These are phyloP conservation scores for Micromonas pusilla DNA, from an alignment of 139 green algal species.

Conservation along the genomic window DNA sequence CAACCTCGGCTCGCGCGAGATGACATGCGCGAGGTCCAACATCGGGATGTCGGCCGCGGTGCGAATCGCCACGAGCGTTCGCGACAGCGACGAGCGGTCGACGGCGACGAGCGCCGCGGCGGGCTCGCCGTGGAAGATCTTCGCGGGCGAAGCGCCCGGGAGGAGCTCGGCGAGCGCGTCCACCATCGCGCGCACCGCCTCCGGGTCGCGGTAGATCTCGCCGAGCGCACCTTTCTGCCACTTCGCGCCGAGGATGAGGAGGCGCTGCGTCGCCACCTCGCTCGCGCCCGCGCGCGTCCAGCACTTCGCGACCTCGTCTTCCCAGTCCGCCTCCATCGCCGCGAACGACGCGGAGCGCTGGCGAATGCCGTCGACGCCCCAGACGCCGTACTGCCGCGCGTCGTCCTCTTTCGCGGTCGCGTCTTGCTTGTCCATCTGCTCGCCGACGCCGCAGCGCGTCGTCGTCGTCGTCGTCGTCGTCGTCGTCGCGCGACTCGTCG, in stretches of 20 bases:
- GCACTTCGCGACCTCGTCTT: background rate
- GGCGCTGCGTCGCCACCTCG: background rate
- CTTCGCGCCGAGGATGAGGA: background rate
- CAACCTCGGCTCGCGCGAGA: background rate
- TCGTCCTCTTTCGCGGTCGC: background rate
- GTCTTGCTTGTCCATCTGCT: background rate
- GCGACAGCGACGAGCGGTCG: background rate
- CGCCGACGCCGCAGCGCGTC: too few relatives aligned
- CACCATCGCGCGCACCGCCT: background rate
- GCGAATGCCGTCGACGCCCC: background rate
- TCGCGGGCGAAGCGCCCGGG: too few relatives aligned
- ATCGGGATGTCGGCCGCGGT: background rate
- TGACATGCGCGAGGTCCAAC: background rate
- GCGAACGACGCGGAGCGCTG: background rate
- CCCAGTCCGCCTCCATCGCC: background rate
- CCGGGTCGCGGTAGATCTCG: background rate
- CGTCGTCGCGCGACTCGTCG: background rate
- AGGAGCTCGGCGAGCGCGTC: background rate
- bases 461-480: constrained; percentile 16
- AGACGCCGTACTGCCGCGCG: background rate
- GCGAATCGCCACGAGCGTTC: background rate
- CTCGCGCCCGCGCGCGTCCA: background rate
- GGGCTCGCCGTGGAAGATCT: background rate
- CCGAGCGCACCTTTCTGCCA: background rate
- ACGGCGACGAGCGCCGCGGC: background rate